Evolutionary conservation across 176 grass and related monocot genomes (phyloP), one percentile per base, ranked within the genome.

Genomic region (Cocos nucifera): DNA sequence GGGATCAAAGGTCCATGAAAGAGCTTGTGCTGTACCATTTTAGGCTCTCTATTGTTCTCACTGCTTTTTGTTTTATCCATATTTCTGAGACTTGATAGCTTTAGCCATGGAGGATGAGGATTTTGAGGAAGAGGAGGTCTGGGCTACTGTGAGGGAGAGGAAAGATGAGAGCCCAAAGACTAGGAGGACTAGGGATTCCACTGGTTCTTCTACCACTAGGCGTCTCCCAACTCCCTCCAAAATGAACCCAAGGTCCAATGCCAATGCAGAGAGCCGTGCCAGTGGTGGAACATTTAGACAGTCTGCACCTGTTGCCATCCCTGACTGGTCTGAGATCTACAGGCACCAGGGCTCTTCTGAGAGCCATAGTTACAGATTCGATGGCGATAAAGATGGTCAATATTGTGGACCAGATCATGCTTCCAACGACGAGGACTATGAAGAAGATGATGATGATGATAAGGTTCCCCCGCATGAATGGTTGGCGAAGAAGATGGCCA

Each of bases 401-500:
- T 12, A 12, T 44, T 1, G 10, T 2, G 2, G 9, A 9, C 2
- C 35, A 44, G 35, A 44, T 12, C 8, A 44, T 44, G 35, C 35
- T 44, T 14, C 35, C 15, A 24, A 50, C 39, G 55, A 49, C 3
- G 59, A 65, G 0, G 72, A 81, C 21, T 72, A 55, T 3, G 53
- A 35, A 6, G 78, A 32, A 16, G 66, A 54, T 6, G 71, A 63
- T 3, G 67, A 68, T 4, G 75, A 8, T 1, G 71, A 58, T 56
- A 53, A 49, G 54, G 64, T 69, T 1, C 81, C 81, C 21, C 81
- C 81, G 6, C 81, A 84, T 19, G 81, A 84, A 15, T 84, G 81
- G 81, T 59, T 84, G 4, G 81, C 81, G 14, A 78, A 57, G 62
- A 79, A 84, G 62, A 82, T 77, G 79, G 81, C 81, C 9, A 69